Percentiles rank a stretch among this genome's conserved stretches.
Evolutionary conservation across 2,329 filamentous ascomycete genomes (phyloP).

Genomic region (Cercospora nicotianae): DNA sequence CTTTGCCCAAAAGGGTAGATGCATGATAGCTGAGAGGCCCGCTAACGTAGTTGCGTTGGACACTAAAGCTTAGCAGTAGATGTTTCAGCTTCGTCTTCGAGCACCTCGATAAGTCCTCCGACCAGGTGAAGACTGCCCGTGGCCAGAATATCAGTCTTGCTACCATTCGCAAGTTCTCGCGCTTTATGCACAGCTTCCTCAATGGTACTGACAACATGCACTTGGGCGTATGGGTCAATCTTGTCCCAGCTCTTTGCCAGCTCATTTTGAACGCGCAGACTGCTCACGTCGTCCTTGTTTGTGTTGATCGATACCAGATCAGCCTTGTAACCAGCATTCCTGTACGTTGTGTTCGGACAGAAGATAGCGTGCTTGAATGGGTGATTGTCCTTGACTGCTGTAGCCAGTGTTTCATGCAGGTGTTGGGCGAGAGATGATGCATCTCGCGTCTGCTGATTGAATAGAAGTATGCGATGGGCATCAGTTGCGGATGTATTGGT

Average conservation of each 20-base stretch:
- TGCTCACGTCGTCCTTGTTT: constrained; percentile 58
- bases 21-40: not conserved
- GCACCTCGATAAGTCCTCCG: constrained; percentile 71
- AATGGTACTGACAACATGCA: constrained; percentile 64
- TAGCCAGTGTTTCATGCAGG: constrained; percentile 59
- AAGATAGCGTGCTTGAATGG: constrained; percentile 76
- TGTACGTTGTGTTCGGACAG: constrained; percentile 73
- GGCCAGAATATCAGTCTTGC: constrained; percentile 64
- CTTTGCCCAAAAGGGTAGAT: not conserved
- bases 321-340: constrained; percentile 59
- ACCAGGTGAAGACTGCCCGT: constrained; percentile 86
- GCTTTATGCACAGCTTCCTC: constrained; percentile 66
- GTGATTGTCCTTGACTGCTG: constrained; percentile 41
- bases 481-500: constrained; percentile 27
- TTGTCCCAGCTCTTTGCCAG: constrained; percentile 62
- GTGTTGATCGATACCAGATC: constrained; percentile 65
- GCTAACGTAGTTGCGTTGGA: not conserved
- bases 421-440: constrained; percentile 64
- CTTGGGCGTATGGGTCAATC: constrained; percentile 53
- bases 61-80: not conserved
- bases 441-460: constrained; percentile 90
- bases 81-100: constrained; percentile 53
- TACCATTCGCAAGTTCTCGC: constrained; percentile 42
- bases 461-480: constrained; percentile 65
- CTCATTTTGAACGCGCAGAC: constrained; percentile 65